A percentile compares a stretch with the other conserved stretches of the same genome.
Conservation (phyloP, 2,329 filamentous ascomycete species). For the Graphiopsis chlorocephala region DNA sequence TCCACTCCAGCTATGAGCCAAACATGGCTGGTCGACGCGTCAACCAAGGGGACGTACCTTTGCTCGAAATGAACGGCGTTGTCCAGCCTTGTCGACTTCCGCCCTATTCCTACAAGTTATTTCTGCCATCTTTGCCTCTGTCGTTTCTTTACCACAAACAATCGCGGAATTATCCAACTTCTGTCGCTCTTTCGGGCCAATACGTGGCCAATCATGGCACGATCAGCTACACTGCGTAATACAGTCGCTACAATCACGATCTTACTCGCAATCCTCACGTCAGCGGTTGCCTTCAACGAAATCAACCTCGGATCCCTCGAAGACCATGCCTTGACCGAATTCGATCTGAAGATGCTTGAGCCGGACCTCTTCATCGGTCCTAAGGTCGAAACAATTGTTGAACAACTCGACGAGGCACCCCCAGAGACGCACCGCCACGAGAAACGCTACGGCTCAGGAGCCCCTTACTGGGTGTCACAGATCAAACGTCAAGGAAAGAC, state of each 20-base stretch:
- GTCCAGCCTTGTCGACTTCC: not conserved
- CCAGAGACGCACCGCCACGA: conserved; percentile 23
- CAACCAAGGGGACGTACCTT: not conserved
- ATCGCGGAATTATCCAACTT: not conserved
- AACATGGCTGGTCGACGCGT: conserved; percentile 14
- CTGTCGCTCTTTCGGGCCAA: not conserved
- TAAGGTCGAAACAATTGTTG: not conserved
- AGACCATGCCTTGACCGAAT: conserved; percentile 6
- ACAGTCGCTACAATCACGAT: not conserved
- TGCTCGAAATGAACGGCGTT: not conserved
- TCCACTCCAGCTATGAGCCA: conserved; percentile 2
- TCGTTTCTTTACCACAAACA: not conserved
- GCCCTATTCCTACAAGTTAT: not conserved
- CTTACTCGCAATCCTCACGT: not conserved
- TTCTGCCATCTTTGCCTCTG: not conserved
- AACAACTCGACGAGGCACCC: conserved; percentile 12
- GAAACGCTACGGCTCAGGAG: conserved; percentile 30
- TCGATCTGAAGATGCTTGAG: conserved; percentile 8
- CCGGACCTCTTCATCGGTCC: not conserved
- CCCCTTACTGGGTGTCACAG: conserved; percentile 40
- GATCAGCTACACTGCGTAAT: not conserved
- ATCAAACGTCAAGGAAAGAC: conserved; percentile 43
- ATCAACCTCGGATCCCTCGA: conserved; percentile 11
- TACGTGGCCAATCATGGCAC: not conserved
- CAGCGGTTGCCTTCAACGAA: not conserved